Base-by-base conservation (phyloP, 176 grass and related monocot genomes). In the Phragmites australis region DNA sequence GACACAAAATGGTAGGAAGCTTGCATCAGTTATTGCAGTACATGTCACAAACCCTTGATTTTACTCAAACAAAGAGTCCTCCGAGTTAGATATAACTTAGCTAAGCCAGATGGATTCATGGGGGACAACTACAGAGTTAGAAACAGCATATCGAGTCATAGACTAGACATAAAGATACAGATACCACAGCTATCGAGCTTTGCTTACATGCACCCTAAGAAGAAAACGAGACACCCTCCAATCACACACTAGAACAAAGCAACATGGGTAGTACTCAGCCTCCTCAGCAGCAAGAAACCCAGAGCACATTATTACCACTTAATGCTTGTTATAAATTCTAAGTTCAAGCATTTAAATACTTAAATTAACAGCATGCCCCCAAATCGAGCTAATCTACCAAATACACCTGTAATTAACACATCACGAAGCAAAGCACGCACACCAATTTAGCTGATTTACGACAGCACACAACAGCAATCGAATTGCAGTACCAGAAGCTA, bases 321-420 rank as follows among this genome's bases (percentile, higher is more conserved):
- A 56, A 81, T 53, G 22, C 26, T 70, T 81, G 63, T 70, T 76
- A 81, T 81, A 89, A 76, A 81, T 85, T 81, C 45, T 47, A 61
- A 45, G 34, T 19, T 63, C 75, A 44, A 17, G 45, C 31, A 49
- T 42, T 34, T 49, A 15, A 65, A 21, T 40, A 70, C n/a, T 84
- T 84, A 79, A 80, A 70, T 69, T 48, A 80, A 58, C 52, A 75
- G 76, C 63, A 75, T 75, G 43, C 5, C 43, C 55, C 58, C 52
- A 79, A 67, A 68, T 84, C 42, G 34, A 74, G 75, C 37, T 54
- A 86, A 70, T 60, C 47, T 76, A 81, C 63, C 41, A 30, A 73
- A 81, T 42, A 32, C 40, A 34, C 44, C 42, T 60, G 43, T 61
- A 58, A 66, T 66, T 58, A 65, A 72, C 72, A 58, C 55, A 64